Conservation (phyloP, 768 basidiomycete genomes). For the Lyophyllum decastes region DNA sequence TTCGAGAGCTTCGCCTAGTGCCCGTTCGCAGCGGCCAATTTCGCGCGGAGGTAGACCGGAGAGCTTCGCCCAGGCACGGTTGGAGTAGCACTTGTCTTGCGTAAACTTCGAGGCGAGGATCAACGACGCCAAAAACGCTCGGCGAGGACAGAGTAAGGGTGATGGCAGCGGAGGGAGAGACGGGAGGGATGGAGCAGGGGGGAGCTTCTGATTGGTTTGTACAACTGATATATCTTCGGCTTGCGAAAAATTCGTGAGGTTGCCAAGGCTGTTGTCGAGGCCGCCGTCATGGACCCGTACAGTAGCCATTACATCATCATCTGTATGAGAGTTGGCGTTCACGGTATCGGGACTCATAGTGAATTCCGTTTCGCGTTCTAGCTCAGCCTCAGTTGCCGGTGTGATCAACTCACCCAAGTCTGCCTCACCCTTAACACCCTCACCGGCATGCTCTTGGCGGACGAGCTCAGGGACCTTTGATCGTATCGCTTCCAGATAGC, state of each 20-base stretch:
- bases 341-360: slow-evolving; percentile 18
- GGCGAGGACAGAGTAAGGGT: slow-evolving; percentile 83
- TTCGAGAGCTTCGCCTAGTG: slow-evolving; percentile 80
- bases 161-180: slow-evolving; percentile 57
- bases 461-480: slow-evolving; percentile 66
- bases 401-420: slow-evolving; percentile 45
- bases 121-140: slow-evolving; percentile 85
- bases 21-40: slow-evolving; percentile 87
- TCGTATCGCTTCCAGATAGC: slow-evolving; percentile 86
- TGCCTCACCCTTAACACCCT: slow-evolving; percentile 40
- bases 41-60: slow-evolving; percentile 86
- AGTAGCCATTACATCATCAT: slow-evolving; percentile 39
- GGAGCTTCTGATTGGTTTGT: background rate
- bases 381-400: slow-evolving; percentile 43
- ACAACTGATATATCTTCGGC: background rate
- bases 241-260: slow-evolving; percentile 11
- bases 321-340: slow-evolving; percentile 12
- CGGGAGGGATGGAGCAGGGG: slow-evolving; percentile 13
- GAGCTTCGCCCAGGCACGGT: slow-evolving; percentile 92
- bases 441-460: slow-evolving; percentile 46
- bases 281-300: slow-evolving; percentile 39
- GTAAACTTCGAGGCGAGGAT: slow-evolving; percentile 92
- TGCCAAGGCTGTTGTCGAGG: slow-evolving; percentile 19
- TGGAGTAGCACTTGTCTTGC: slow-evolving; percentile 92
- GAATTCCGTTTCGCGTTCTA: slow-evolving; percentile 40